These are phyloP conservation scores for Solanum hybrid DNA, from an alignment of 305 asterid genomes.

Conservation along the genomic window DNA sequence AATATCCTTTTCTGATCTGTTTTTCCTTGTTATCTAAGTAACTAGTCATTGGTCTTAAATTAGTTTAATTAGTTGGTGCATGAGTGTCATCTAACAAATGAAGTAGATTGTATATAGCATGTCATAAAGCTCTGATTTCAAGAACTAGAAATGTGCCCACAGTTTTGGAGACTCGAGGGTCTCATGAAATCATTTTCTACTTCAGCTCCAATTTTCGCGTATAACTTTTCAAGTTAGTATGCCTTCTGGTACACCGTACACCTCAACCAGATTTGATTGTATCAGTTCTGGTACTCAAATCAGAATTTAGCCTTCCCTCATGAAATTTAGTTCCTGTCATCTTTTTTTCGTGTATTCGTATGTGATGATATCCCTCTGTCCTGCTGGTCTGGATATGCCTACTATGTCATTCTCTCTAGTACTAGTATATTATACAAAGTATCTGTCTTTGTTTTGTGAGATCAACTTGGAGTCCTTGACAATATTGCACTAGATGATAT, in stretches of 20 bases:
- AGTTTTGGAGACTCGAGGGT: background rate
- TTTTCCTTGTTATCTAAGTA: background rate
- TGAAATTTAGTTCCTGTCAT: background rate
- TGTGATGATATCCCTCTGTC: background rate
- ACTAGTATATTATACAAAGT: background rate
- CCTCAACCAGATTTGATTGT: background rate
- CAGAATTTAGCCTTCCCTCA: background rate
- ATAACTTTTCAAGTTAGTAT: background rate
- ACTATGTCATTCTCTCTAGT: background rate
- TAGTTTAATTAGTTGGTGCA: background rate
- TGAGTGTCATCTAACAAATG: background rate
- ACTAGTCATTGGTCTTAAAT: background rate
- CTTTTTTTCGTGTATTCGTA: background rate
- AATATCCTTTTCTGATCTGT: constrained; percentile 55
- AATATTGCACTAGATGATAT: constrained; percentile 69
- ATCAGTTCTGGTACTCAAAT: background rate
- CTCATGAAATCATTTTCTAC: background rate
- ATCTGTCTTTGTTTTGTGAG: background rate
- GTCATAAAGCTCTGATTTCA: background rate
- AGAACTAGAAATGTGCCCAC: background rate
- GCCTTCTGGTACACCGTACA: background rate
- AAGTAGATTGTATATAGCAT: background rate
- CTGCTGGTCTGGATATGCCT: background rate
- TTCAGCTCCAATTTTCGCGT: background rate
- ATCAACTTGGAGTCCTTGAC: constrained; percentile 41